Conservation (phyloP, 148 eudicot genomes). For the Diospyros kaki region DNA sequence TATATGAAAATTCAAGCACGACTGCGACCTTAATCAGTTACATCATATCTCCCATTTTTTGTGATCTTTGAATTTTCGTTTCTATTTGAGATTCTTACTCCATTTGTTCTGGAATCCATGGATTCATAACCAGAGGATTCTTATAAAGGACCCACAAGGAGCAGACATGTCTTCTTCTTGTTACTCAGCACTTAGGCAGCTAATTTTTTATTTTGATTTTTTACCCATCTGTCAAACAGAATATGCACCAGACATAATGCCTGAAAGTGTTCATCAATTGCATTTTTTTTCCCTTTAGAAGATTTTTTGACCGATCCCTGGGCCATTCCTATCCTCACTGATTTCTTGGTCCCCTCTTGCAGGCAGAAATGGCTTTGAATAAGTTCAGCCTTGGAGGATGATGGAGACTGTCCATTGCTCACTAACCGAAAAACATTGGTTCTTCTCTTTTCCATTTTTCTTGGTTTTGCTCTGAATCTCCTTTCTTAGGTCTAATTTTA, state of each 20-base stretch:
- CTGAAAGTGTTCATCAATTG: constrained; percentile 6
- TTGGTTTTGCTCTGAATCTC: too few species aligned
- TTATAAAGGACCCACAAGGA: not conserved
- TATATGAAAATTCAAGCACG: not conserved
- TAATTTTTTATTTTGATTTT: not conserved
- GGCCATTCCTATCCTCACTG: constrained; percentile 23
- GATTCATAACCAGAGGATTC: not conserved
- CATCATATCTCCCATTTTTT: too few species aligned
- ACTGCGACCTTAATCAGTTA: too few species aligned
- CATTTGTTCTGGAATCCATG: not conserved
- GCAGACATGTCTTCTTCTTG: not conserved
- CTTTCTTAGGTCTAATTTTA: too few species aligned
- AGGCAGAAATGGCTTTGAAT: too few species aligned
- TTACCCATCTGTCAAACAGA: not conserved
- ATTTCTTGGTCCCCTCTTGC: constrained; percentile 33
- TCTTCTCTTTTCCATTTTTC: too few species aligned
- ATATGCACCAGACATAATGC: not conserved
- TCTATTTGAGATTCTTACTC: too few species aligned
- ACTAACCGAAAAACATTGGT: too few species aligned
- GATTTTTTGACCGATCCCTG: constrained; percentile 14
- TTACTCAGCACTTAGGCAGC: not conserved
- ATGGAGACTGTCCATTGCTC: too few species aligned
- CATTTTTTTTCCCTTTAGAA: constrained; percentile 3
- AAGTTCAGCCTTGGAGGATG: too few species aligned
- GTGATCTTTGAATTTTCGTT: too few species aligned